Evolutionary conservation across 129 eudicot species (phyloP).

Genomic region (Oenanthe sinensis): DNA sequence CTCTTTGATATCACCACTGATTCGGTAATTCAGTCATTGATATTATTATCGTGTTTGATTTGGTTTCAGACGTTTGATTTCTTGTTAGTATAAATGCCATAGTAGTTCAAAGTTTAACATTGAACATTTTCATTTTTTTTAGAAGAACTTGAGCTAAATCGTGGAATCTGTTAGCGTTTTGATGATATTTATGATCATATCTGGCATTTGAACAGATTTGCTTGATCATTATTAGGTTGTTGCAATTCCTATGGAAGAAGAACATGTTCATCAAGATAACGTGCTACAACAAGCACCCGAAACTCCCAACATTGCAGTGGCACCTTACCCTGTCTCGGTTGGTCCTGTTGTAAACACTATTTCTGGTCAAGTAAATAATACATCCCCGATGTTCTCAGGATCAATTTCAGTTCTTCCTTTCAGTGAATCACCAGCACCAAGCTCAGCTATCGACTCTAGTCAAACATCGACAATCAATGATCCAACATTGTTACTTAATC

Average conservation of each 20-base stretch:
- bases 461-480: constrained; percentile 22
- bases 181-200: neutral
- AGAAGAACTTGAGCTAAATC: too few relatives aligned
- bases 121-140: too few relatives aligned
- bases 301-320: constrained; percentile 29
- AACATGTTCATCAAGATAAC: constrained; percentile 21
- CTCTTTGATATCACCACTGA: constrained; percentile 88
- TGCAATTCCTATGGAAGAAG: constrained; percentile 34
- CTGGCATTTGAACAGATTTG: neutral
- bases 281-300: constrained; percentile 22
- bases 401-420: constrained; percentile 23
- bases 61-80: neutral
- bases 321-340: constrained; percentile 26
- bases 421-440: constrained; percentile 17
- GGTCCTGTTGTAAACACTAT: constrained; percentile 23
- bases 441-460: constrained; percentile 21
- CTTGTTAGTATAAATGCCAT: too few relatives aligned
- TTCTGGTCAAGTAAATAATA: constrained; percentile 14
- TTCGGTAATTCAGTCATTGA: constrained; percentile 27
- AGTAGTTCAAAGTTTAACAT: too few relatives aligned
- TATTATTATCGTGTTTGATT: neutral
- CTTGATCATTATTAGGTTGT: constrained; percentile 36
- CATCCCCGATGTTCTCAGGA: constrained; percentile 13
- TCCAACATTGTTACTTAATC: constrained; percentile 36
- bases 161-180: neutral